Percentiles rank a stretch among this genome's conserved stretches.
These are phyloP conservation scores for Tieghemiomyces parasiticus DNA, from an alignment of 192 early-diverging fungal species.

Conservation along the genomic window DNA sequence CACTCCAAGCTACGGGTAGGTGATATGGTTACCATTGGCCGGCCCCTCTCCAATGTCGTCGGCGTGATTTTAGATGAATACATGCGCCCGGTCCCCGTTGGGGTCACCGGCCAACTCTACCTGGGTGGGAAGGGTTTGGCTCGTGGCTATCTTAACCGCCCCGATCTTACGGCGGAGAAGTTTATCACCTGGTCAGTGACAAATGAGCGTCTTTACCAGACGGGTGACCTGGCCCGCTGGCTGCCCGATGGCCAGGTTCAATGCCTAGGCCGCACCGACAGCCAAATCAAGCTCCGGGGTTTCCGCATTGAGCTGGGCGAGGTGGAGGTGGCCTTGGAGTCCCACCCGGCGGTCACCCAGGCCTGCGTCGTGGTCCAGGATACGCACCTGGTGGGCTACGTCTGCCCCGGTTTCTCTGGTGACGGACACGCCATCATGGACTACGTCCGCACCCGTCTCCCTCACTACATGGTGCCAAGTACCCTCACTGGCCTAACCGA, in stretches of 20 bases:
- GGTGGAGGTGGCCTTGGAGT: slow-evolving; percentile 12
- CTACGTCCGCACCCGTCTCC: neutral
- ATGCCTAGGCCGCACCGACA: slow-evolving; percentile 18
- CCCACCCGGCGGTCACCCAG: slow-evolving; percentile 13
- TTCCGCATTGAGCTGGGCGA: slow-evolving; percentile 20
- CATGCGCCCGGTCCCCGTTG: slow-evolving; percentile 14
- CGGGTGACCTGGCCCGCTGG: slow-evolving; percentile 17
- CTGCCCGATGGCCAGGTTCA: slow-evolving; percentile 18
- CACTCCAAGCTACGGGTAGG: neutral
- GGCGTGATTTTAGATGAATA: slow-evolving; percentile 17
- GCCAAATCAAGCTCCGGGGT: slow-evolving; percentile 22
- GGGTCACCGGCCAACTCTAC: slow-evolving; percentile 19
- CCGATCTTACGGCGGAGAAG: slow-evolving; percentile 16
- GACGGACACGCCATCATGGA: neutral
- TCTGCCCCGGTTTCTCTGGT: neutral
- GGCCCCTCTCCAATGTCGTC: slow-evolving; percentile 11
- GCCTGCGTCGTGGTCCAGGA: slow-evolving; percentile 14
- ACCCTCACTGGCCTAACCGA: neutral
- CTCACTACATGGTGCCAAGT: neutral
- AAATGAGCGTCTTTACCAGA: slow-evolving; percentile 16
- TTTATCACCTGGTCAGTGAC: slow-evolving; percentile 21
- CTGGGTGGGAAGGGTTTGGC: slow-evolving; percentile 18
- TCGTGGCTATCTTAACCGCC: slow-evolving; percentile 20
- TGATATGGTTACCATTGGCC: slow-evolving; percentile 14
- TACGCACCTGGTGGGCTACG: neutral